A percentile compares a stretch with the other conserved stretches of the same genome.
These are phyloP conservation scores for Tulasnella sp. DNA, from an alignment of 768 basidiomycete genomes.

Conservation along the genomic window DNA sequence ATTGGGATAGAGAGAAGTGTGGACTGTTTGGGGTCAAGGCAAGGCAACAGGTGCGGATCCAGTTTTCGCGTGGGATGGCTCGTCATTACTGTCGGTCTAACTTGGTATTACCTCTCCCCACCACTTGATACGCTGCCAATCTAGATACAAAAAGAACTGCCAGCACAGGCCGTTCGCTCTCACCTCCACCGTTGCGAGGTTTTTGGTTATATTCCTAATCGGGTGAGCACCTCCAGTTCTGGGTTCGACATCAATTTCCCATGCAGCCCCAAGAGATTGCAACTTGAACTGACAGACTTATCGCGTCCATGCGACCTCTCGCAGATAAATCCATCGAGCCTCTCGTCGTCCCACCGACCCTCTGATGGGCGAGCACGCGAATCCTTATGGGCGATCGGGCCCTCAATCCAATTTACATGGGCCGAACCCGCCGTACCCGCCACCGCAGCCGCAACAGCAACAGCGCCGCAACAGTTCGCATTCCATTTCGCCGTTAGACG, in stretches of 20 bases:
- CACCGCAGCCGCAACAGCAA: background rate
- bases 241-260: background rate
- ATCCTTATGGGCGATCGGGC: conserved; percentile 3
- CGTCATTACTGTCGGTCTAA: conserved; percentile 13
- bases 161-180: background rate
- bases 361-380: conserved; percentile 10
- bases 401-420: background rate
- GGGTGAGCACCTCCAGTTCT: background rate
- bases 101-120: background rate
- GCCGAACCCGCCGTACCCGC: background rate
- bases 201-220: conserved; percentile 9
- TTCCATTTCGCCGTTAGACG: conserved; percentile 1
- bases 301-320: background rate
- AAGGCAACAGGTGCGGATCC: conserved; percentile 15
- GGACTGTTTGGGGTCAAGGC: conserved; percentile 13
- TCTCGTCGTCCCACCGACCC: background rate
- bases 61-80: conserved; percentile 21
- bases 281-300: background rate
- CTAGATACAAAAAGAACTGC: background rate
- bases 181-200: background rate
- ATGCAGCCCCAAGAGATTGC: background rate
- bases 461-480: background rate
- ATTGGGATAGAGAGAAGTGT: conserved; percentile 4
- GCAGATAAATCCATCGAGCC: background rate
- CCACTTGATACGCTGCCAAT: background rate